Evolutionary conservation across 2,329 filamentous ascomycete species (phyloP), one percentile per base, ranked within the genome.

Genomic region (Daldinia eschscholtzii): DNA sequence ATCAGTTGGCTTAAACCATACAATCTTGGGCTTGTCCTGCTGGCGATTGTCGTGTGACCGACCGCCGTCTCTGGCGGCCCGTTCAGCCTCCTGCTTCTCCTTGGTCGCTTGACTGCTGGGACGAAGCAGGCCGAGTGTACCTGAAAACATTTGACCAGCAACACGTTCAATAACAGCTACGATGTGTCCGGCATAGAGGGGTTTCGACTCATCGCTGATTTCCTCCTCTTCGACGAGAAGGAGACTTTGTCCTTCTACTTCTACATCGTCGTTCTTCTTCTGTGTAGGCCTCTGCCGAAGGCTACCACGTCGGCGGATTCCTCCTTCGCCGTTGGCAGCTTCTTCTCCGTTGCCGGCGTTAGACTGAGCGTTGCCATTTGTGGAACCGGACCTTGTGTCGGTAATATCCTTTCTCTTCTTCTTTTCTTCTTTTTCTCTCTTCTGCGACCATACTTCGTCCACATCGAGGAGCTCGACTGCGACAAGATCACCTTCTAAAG

Each of bases 391-490:
- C 72, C 95, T 91, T 66, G 93, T 94, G 79, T 98, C 96, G 37
- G 94, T 97, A 67, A 98, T 97, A 78, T 99, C 96, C 86, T 99
- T 99, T 80, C 96, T 93, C 85, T 98, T 99, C 89, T 99, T 99
- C 88, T 99, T 99, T 81, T 99, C 96, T 83, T 99, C 96, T 81
- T 99, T 99, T 81, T 99, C 96, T 64, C 94, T 93, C 87, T 99
- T 99, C 85, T 99, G 96, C 26, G 92, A 89, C 96, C 96, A 99
- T 2, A 99, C 96, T 79, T 99, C 96, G 79, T 98, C 96, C 6
- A 99, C 96, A 77, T 99, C 95, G 58, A 99, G 89, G 53, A 99
- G 90, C 82, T 99, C 96, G 61, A 99, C 90, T 35, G 96, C 96
- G 65, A 99, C 96, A 62, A 97, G 87, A 79, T 99, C 96, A 66